Base-by-base conservation (phyloP, 495 filamentous ascomycete species). In the Hypoxylon intermedium region DNA sequence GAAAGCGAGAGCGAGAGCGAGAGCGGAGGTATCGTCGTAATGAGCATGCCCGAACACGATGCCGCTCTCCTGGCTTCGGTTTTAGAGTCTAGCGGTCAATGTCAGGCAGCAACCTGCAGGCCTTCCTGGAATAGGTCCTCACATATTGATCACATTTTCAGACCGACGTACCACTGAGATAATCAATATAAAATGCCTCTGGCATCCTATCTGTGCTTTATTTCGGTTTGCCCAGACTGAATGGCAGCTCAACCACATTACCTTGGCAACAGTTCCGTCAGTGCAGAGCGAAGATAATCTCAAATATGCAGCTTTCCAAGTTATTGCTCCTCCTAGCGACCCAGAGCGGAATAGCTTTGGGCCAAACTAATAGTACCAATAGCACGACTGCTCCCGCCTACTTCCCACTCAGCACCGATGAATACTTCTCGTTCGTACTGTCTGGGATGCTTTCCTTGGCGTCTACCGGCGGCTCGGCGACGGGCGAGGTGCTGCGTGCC, bases 401-500 rank as follows among this genome's bases (percentile, higher is more conserved):
- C n/a, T n/a, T 28, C 1, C 58, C 51, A 23, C 65, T 67, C 11
- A 72, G 65, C 60, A 41, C 46, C 13, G 73, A 76, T 46, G 46
- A 37, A 0, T 34, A 52, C 38, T 74, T 78, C 51, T 59, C 61
- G 21, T 73, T 69, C 47, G 57, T 69, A 7, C 43, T 72, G 5
- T 58, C 67, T 44, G 51, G 59, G 5, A 53, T 55, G 4, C 65
- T 72, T 5, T 51, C 61, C 24, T 37, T 53, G n/a, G n/a, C n/a
- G 12, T 54, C 68, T 33, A 57, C 53, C 33, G 68, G 68, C 41
- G 54, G 56, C 11, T 71, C 66, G 9, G 55, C 70, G 11, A 62
- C 71, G 6, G 71, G 56, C 15, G 73, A 77, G 54, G 65, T 79
- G 9, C 55, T 80, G 19, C 52, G 53, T n/a, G 71, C 69, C 12